phyloP scores from a whole-genome alignment of 202 grass and related monocot genomes.

The Panicum hallii region DNA sequence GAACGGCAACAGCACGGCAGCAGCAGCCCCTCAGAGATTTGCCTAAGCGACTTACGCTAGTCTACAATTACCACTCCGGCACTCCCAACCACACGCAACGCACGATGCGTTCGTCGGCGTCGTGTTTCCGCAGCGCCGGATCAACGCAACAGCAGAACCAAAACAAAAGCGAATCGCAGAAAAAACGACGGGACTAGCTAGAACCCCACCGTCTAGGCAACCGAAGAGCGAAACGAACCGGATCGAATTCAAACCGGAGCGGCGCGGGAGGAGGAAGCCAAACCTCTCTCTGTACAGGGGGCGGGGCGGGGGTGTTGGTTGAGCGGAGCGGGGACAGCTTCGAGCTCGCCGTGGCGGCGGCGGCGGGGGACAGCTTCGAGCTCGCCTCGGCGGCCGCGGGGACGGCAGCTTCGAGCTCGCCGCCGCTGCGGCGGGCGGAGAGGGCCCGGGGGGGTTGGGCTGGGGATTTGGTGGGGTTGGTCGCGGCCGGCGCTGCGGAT shows the following conservation, averaged over 20 bases:
- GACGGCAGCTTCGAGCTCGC: neutral
- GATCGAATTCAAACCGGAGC: slow-evolving; percentile 26
- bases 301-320: neutral
- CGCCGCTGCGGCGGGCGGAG: neutral
- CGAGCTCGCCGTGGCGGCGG: neutral
- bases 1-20: neutral
- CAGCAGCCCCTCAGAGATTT: neutral
- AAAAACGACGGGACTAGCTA: neutral
- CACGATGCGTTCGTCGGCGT: neutral
- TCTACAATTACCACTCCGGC: neutral
- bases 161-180: neutral
- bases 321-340: neutral
- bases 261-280: neutral
- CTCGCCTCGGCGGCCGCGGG: neutral
- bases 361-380: neutral
- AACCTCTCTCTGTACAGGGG: slow-evolving; percentile 19
- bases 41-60: too few species aligned
- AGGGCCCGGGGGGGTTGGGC: neutral
- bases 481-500: slow-evolving; percentile 23
- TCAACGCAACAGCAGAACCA: neutral
- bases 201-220: neutral
- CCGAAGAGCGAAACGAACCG: neutral
- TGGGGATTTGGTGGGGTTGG: slow-evolving; percentile 5
- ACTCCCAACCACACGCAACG: neutral
- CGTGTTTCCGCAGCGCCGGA: neutral